Conservation (phyloP, 257 asterid species). For the Solanum corneliomulleri region DNA sequence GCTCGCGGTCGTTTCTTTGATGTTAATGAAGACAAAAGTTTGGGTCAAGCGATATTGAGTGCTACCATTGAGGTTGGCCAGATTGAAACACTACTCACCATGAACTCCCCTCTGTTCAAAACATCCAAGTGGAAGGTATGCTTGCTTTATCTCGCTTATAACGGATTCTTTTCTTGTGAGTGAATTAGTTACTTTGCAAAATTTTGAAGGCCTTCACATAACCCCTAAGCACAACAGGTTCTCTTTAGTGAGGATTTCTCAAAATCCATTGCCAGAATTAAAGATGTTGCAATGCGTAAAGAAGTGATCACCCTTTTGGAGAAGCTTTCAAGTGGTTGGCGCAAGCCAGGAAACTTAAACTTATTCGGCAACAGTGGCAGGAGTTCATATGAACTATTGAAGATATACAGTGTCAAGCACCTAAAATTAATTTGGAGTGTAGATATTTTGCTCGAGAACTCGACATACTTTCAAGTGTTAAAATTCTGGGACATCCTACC, state of each 20-base stretch:
- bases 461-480: conserved; percentile 21
- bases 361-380: not conserved
- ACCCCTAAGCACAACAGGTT: not conserved
- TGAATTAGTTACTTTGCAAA: not conserved
- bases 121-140: not conserved
- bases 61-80: conserved; percentile 23
- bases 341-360: conserved; percentile 4
- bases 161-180: not conserved
- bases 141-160: not conserved
- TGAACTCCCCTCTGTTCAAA: conserved; percentile 10
- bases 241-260: conserved; percentile 19
- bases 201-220: not conserved
- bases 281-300: conserved; percentile 4
- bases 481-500: conserved; percentile 32
- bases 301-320: conserved; percentile 20
- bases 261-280: conserved; percentile 7
- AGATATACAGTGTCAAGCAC: conserved; percentile 14
- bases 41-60: conserved; percentile 27
- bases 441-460: conserved; percentile 20
- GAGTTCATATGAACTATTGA: conserved; percentile 14
- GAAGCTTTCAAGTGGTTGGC: conserved; percentile 50
- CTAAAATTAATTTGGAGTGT: conserved; percentile 33
- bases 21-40: conserved; percentile 28
- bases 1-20: conserved; percentile 42
- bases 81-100: conserved; percentile 14